phyloP scores from a whole-genome alignment of 768 basidiomycete species.

The Pulveroboletus sp. region DNA sequence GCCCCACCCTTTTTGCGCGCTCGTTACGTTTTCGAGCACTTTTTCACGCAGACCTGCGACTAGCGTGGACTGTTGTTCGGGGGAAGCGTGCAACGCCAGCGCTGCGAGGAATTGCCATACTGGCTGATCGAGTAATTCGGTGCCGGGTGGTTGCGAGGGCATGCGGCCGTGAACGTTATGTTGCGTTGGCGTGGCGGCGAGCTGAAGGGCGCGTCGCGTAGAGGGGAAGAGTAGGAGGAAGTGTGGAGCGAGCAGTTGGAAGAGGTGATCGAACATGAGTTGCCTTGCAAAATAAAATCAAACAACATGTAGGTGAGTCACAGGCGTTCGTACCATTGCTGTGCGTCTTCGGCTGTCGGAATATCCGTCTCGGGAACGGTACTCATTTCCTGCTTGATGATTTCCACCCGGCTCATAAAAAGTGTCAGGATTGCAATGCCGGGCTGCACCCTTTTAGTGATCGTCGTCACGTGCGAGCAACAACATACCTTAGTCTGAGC shows the following conservation, averaged over 20 bases:
- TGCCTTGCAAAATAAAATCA: constrained; percentile 51
- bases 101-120: constrained; percentile 96
- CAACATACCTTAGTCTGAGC: constrained; percentile 74
- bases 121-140: constrained; percentile 76
- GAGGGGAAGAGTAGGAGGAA: constrained; percentile 87
- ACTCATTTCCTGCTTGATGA: constrained; percentile 71
- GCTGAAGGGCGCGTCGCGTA: constrained; percentile 57
- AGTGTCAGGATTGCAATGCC: constrained; percentile 88
- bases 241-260: constrained; percentile 72
- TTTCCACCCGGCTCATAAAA: constrained; percentile 89
- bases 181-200: constrained; percentile 33
- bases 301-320: background rate
- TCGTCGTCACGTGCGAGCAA: background rate
- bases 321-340: constrained; percentile 62
- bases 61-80: constrained; percentile 84
- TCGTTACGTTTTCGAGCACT: constrained; percentile 84
- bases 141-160: constrained; percentile 54
- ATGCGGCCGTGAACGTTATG: constrained; percentile 44
- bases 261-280: constrained; percentile 82
- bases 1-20: constrained; percentile 68
- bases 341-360: constrained; percentile 68
- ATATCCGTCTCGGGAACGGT: constrained; percentile 52
- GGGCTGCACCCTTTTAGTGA: constrained; percentile 50
- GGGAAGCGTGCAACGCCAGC: constrained; percentile 76
- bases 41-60: constrained; percentile 88